Base-by-base conservation (phyloP, 106 monocot genomes). In the Apostasia shenzhenica region DNA sequence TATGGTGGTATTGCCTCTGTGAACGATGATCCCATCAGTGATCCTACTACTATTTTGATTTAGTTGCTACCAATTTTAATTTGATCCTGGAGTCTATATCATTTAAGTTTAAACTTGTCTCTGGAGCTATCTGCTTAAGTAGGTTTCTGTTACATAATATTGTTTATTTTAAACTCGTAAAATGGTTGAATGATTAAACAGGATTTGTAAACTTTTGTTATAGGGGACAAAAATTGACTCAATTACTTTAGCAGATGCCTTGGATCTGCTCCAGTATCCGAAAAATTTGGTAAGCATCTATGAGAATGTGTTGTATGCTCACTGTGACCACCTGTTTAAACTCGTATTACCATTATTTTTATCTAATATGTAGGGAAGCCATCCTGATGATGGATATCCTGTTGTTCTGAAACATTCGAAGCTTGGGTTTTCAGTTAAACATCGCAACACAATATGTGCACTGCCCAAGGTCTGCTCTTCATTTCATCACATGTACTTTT, bases 321-420 rank as follows among this genome's bases (percentile, higher is more conserved):
- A 70, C 59, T 26, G 38, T 1, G 41, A 59, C 37, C 38, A 67
- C 6, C 45, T 40, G 40, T 53, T 45, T 72, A 1, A 70, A n/a
- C 7, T 70, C 3, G 0, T 64, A 51, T 41, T 53, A 42, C 10
- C 2, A 37, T 57, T 11, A 37, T 67, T 40, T 68, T 62, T 43
- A 45, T 41, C 41, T 26, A 2, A 40, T 80, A 63, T 48, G 48
- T 68, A 95, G 95, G 95, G 95, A 64, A 80, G 86, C 10, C 95
- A 95, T 70, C 95, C 94, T 61, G 80, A 82, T 3, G 94, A 95
- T 82, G 69, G 73, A 26, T 72, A 72, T 64, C 86, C 80, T 67
- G 91, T 95, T 51, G 9, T 88, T 56, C 55, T 95, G 6, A 78
- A 81, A 41, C 86, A 80, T 73, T 88, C 95, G 69, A 88, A 83